These are phyloP conservation scores for Aureobasidium sp. DNA, from an alignment of 2,329 filamentous ascomycete species.

Conservation along the genomic window DNA sequence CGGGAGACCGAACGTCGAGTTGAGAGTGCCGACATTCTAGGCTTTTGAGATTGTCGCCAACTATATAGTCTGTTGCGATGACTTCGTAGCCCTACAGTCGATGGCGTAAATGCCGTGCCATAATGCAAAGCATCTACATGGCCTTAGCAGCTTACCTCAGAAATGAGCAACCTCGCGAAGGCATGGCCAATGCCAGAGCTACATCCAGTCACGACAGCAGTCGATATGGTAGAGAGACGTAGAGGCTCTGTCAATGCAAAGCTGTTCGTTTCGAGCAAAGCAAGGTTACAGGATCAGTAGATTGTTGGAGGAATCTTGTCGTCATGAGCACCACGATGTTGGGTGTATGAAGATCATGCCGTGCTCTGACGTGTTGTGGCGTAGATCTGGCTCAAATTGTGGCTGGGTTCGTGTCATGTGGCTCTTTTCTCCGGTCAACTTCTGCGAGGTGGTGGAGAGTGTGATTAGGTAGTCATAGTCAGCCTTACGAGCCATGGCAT, in stretches of 20 bases:
- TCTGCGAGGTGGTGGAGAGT: neutral
- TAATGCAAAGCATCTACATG: neutral
- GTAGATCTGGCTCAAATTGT: neutral
- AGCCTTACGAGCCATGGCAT: neutral
- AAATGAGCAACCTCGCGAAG: conserved; percentile 24
- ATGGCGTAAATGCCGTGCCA: neutral
- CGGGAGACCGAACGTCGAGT: conserved; percentile 27
- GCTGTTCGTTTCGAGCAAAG: neutral
- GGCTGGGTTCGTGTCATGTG: neutral
- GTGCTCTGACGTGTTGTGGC: neutral
- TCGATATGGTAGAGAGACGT: conserved; percentile 23
- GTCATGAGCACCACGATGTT: conserved; percentile 5
- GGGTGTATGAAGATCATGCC: neutral
- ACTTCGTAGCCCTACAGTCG: conserved; percentile 24
- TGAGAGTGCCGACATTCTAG: conserved; percentile 24
- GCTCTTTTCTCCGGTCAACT: neutral
- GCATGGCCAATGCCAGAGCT: conserved; percentile 34
- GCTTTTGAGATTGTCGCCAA: conserved; percentile 24
- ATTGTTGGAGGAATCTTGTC: neutral
- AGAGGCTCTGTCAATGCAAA: neutral
- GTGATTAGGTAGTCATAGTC: neutral
- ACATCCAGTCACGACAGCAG: conserved; percentile 32
- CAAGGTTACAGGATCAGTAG: neutral
- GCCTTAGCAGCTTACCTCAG: conserved; percentile 17
- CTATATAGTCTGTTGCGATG: conserved; percentile 23